phyloP scores from a whole-genome alignment of 257 asterid genomes.

The Rauvolfia tetraphylla region DNA sequence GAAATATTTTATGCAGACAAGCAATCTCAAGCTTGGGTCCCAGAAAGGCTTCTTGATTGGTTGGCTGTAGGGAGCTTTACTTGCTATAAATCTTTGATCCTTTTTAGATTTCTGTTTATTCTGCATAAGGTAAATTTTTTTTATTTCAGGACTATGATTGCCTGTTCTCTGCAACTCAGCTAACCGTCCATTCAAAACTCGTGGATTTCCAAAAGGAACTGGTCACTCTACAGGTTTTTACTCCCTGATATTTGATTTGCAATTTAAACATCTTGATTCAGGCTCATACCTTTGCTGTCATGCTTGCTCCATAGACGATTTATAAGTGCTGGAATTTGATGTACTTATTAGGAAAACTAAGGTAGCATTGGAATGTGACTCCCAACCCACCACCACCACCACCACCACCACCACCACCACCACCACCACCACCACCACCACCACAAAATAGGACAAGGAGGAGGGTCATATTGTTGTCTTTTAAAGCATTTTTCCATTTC shows the following conservation, averaged over 20 bases:
- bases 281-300: not conserved
- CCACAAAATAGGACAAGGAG: not conserved
- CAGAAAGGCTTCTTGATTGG: slow-evolving; percentile 91
- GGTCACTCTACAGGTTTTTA: slow-evolving; percentile 52
- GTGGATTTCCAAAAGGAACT: slow-evolving; percentile 75
- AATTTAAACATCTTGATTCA: not conserved
- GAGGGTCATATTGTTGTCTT: not conserved
- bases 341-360: not conserved
- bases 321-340: not conserved
- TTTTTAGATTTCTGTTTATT: slow-evolving; percentile 10
- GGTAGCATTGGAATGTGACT: not conserved
- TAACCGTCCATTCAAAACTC: slow-evolving; percentile 74
- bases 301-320: not conserved
- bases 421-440: too few species aligned
- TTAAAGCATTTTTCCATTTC: not conserved
- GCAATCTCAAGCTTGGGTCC: slow-evolving; percentile 75
- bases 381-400: too few species aligned
- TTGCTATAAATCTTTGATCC: not conserved
- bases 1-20: slow-evolving; percentile 87
- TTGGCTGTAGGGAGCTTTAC: slow-evolving; percentile 59
- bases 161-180: slow-evolving; percentile 60
- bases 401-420: too few species aligned
- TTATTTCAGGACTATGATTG: slow-evolving; percentile 66
- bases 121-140: slow-evolving; percentile 8
- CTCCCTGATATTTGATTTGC: not conserved